Conservation (phyloP, 495 filamentous ascomycete genomes). For the Aspergillus conjunctus region DNA sequence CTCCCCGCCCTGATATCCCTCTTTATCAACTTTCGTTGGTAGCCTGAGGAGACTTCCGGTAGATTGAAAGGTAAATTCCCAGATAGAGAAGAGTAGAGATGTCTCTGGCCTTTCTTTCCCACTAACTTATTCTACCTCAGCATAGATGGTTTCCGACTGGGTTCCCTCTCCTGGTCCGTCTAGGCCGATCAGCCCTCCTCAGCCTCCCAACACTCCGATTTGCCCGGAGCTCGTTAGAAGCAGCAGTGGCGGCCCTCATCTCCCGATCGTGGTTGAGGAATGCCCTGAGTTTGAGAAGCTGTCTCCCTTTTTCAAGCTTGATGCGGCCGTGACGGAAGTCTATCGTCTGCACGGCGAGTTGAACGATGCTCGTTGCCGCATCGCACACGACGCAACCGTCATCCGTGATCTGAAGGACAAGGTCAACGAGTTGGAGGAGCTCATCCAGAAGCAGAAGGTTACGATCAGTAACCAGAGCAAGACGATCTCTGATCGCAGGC, state of each 20-base stretch:
- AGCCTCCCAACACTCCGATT: constrained; percentile 1
- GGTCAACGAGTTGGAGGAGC: constrained; percentile 26
- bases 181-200: not conserved
- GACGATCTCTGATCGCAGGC: constrained; percentile 28
- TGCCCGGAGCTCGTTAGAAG: not conserved
- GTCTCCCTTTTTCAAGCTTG: not conserved
- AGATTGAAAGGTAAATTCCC: not conserved
- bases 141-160: not conserved
- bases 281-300: not conserved
- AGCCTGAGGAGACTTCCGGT: not conserved
- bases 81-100: too few relatives aligned
- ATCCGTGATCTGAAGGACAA: constrained; percentile 19
- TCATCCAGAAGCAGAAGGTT: constrained; percentile 26
- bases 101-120: too few relatives aligned
- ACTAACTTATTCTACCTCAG: not conserved
- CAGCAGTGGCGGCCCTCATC: constrained; percentile 4
- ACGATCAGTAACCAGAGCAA: constrained; percentile 34
- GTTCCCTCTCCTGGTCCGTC: not conserved
- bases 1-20: not conserved
- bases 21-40: not conserved
- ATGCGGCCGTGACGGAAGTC: not conserved
- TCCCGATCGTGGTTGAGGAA: not conserved
- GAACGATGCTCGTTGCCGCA: constrained; percentile 8
- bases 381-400: constrained; percentile 11
- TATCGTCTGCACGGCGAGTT: constrained; percentile 10